Evolutionary conservation across 78 protist genomes (phyloP), one percentile per base, ranked within the genome.

Genomic region (Monocercomonoides exilis): DNA sequence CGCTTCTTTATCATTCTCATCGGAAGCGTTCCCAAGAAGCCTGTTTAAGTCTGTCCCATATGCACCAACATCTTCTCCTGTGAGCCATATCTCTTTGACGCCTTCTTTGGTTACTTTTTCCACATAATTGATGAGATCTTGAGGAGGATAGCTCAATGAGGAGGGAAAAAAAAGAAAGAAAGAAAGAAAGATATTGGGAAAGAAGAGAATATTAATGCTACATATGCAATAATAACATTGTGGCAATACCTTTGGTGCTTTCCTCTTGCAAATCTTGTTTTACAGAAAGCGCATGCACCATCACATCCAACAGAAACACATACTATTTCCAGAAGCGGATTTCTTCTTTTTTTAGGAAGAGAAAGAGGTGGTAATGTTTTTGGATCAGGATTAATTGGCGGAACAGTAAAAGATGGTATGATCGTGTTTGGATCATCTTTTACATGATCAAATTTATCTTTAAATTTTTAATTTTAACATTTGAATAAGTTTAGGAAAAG

Each of bases 201-300:
- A 21, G 70, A 21, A 54, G 70, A 11, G 38, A 11, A 54, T n/a
- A n/a, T n/a, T n/a, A 54, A 21, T 21, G 70, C 21, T 54, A 54
- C 70, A 29, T 29, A 21, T 54, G 70, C 70, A n/a, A n/a, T n/a
- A n/a, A n/a, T n/a, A n/a, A n/a, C n/a, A n/a, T n/a, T n/a, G 11
- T 11, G 38, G 11, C 70, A 11, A 54, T 11, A 79, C 82, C 82
- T 79, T 21, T 79, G 82, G 32, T 90, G 84, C 54, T 77, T 80
- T 0, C 95, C 95, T 2, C 95, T 86, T 2, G 95, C 95, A 1
- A 88, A 91, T 86, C 90, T 88, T 1, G 95, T 93, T 88, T 93
- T 93, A 87, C 95, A 93, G 70, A 90, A 93, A 0, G 94, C 89
- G 89, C 80, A 85, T 21, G 1, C 79, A 43, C 64, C 6, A 45